Percentiles rank a stretch among this genome's conserved stretches.
phyloP scores from a whole-genome alignment of 169 alveolate genomes.

The Eimeria maxima region DNA sequence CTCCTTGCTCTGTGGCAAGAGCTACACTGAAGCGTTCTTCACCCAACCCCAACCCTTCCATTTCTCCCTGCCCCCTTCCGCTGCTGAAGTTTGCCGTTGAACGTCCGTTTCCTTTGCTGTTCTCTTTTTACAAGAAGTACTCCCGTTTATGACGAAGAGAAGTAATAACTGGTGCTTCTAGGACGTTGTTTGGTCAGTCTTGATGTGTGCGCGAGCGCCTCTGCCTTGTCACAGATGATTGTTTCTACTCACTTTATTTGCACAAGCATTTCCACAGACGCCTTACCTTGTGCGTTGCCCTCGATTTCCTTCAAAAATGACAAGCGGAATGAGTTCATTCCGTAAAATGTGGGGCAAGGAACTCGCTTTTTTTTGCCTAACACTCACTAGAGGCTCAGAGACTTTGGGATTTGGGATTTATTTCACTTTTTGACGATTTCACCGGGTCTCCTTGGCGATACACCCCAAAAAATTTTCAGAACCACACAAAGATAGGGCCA shows the following conservation, averaged over 20 bases:
- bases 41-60: background rate
- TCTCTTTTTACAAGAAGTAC: background rate
- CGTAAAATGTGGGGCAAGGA: background rate
- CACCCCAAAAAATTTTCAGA: background rate
- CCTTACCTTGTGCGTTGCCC: background rate
- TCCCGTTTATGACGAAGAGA: background rate
- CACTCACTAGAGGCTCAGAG: background rate
- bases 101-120: background rate
- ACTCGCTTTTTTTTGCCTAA: background rate
- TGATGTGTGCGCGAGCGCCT: background rate
- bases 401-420: too few relatives aligned
- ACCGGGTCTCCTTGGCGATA: too few relatives aligned
- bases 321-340: background rate
- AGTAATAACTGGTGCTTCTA: background rate
- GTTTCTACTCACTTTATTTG: background rate
- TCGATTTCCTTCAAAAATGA: too few relatives aligned
- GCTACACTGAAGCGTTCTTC: background rate
- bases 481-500: background rate
- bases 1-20: slow-evolving; percentile 19
- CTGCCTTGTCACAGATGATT: background rate
- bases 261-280: background rate
- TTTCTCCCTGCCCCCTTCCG: too few relatives aligned
- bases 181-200: background rate
- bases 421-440: too few relatives aligned
- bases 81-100: too few relatives aligned